These are phyloP conservation scores for Aspergillus aculeatus DNA, from an alignment of 2,329 filamentous ascomycete species.

Conservation along the genomic window DNA sequence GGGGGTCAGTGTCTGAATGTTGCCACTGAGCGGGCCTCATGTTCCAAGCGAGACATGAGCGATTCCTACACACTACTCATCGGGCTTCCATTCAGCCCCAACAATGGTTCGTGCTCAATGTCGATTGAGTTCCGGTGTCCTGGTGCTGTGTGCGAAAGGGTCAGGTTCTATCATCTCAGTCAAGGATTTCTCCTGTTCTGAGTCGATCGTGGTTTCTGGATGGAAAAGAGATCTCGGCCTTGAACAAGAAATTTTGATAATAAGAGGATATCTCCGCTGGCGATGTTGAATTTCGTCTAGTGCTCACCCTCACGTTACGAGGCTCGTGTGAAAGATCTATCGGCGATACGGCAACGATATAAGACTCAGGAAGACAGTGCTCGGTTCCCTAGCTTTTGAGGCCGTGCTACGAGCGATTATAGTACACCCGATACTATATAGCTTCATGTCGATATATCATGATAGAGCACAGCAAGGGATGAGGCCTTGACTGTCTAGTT, in stretches of 20 bases:
- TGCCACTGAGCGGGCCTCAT: neutral
- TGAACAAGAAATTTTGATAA: constrained; percentile 5
- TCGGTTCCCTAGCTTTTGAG: constrained; percentile 29
- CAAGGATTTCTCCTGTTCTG: constrained; percentile 12
- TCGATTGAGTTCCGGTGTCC: constrained; percentile 8
- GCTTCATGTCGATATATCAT: constrained; percentile 68
- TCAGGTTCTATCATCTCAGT: constrained; percentile 13
- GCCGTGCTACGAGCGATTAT: constrained; percentile 42
- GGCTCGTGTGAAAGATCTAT: constrained; percentile 17
- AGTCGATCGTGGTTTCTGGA: constrained; percentile 13
- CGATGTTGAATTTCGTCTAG: constrained; percentile 13
- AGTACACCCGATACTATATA: constrained; percentile 58
- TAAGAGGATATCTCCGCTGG: constrained; percentile 9
- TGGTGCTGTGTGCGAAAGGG: constrained; percentile 11
- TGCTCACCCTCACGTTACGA: constrained; percentile 11
- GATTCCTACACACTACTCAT: neutral
- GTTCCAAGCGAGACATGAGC: neutral
- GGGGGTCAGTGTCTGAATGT: neutral
- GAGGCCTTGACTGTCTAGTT: constrained; percentile 40
- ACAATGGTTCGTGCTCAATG: constrained; percentile 15
- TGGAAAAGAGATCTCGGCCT: constrained; percentile 13
- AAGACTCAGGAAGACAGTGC: constrained; percentile 25
- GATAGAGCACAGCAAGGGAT: constrained; percentile 64
- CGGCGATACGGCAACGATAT: constrained; percentile 21
- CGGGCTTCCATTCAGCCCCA: constrained; percentile 4